phyloP scores from a whole-genome alignment of 768 basidiomycete species.

The Kwoniella pini region DNA sequence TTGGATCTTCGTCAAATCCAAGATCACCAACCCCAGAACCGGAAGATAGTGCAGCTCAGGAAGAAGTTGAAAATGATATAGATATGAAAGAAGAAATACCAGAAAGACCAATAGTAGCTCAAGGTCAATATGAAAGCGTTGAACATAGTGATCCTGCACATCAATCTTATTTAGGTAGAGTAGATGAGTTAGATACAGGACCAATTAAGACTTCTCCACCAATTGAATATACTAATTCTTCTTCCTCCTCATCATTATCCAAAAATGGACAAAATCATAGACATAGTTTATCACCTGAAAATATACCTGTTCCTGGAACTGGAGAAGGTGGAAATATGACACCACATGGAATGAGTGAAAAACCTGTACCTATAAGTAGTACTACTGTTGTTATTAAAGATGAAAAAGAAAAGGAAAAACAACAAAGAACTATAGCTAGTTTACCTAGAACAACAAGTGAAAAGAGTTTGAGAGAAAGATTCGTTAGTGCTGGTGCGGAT shows the following conservation, averaged over 20 bases:
- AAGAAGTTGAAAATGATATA: conserved; percentile 12
- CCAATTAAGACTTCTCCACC: conserved; percentile 24
- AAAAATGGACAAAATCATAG: conserved; percentile 3
- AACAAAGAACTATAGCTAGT: conserved; percentile 31
- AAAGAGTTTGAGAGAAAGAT: conserved; percentile 30
- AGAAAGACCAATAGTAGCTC: conserved; percentile 8
- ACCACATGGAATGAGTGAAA: conserved; percentile 51
- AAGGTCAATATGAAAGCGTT: conserved; percentile 12
- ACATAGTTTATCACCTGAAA: conserved; percentile 4
- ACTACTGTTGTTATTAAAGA: conserved; percentile 39
- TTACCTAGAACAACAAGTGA: conserved; percentile 27
- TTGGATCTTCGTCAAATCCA: conserved; percentile 7
- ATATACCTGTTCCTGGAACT: conserved; percentile 28
- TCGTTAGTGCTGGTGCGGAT: conserved; percentile 19
- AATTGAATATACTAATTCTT: neutral
- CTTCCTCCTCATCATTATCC: conserved; percentile 9
- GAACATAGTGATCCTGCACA: conserved; percentile 34
- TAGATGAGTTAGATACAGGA: conserved; percentile 55
- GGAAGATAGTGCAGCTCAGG: conserved; percentile 15
- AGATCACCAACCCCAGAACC: conserved; percentile 45
- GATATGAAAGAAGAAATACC: neutral
- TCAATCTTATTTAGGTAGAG: conserved; percentile 51
- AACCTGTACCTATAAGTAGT: conserved; percentile 46
- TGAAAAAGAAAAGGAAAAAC: conserved; percentile 8
- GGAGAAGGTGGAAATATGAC: conserved; percentile 52